A percentile compares a stretch with the other conserved stretches of the same genome.
phyloP scores from a whole-genome alignment of 441 rosid genomes.

The Breynia disticha region DNA sequence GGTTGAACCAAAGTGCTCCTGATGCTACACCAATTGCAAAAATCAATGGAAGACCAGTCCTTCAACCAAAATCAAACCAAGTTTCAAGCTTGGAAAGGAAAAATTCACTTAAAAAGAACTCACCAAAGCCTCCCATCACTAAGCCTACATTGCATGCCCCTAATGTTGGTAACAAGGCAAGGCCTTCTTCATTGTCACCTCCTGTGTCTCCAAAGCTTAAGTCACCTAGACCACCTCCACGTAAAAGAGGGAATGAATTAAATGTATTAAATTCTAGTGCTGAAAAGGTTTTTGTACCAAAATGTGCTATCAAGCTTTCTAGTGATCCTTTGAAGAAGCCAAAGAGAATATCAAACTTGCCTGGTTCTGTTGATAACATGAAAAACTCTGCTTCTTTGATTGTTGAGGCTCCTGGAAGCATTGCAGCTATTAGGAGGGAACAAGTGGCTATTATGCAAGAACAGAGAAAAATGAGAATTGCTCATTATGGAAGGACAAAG shows the following conservation, averaged over 20 bases:
- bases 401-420: slow-evolving; percentile 48
- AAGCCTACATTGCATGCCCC: slow-evolving; percentile 11
- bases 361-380: slow-evolving; percentile 1
- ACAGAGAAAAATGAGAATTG: slow-evolving; percentile 41
- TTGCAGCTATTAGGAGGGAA: slow-evolving; percentile 62
- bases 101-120: slow-evolving; percentile 34
- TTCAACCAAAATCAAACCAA: slow-evolving; percentile 56
- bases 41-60: slow-evolving; percentile 55
- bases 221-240: slow-evolving; percentile 22
- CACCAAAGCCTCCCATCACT: slow-evolving; percentile 22
- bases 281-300: slow-evolving; percentile 21
- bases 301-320: slow-evolving; percentile 14
- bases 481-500: slow-evolving; percentile 60
- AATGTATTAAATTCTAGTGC: slow-evolving; percentile 17
- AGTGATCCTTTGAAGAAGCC: slow-evolving; percentile 16
- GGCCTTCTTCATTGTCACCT: slow-evolving; percentile 28
- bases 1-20: slow-evolving; percentile 9
- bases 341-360: slow-evolving; percentile 5
- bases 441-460: slow-evolving; percentile 46
- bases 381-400: slow-evolving; percentile 18
- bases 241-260: slow-evolving; percentile 18
- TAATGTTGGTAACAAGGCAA: slow-evolving; percentile 2
- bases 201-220: slow-evolving; percentile 46
- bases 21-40: slow-evolving; percentile 15
- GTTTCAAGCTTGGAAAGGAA: slow-evolving; percentile 32